A percentile compares a stretch with the other conserved stretches of the same genome.
Conservation (phyloP, 257 asterid species). For the Nicotiana otophora region DNA sequence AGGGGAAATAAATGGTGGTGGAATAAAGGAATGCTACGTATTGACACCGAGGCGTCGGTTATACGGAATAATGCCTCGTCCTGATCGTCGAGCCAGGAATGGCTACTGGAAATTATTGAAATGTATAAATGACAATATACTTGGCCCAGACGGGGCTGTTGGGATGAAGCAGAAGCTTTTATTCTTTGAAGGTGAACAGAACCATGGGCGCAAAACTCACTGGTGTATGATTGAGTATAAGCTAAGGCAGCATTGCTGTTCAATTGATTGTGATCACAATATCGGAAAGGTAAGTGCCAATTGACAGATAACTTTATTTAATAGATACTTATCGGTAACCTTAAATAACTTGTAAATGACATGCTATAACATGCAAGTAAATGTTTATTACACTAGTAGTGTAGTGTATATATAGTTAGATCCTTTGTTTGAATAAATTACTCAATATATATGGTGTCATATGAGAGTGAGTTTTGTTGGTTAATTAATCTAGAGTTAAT, state of each 20-base stretch:
- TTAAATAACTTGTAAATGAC: too few species aligned
- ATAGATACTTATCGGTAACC: too few species aligned
- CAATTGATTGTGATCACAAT: neutral
- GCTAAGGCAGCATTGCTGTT: neutral
- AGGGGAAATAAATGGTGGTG: neutral
- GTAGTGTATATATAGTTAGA: too few species aligned
- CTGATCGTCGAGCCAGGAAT: neutral
- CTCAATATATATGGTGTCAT: too few species aligned
- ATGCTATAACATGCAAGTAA: too few species aligned
- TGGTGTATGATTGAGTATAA: neutral
- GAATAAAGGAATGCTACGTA: neutral
- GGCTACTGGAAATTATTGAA: neutral
- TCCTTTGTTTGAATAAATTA: too few species aligned
- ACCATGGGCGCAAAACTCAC: neutral
- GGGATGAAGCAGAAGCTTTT: neutral
- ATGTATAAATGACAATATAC: neutral
- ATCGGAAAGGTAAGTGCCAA: neutral
- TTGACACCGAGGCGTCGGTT: neutral
- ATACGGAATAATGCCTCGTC: neutral
- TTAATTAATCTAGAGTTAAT: too few species aligned
- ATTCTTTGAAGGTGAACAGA: neutral
- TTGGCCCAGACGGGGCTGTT: neutral
- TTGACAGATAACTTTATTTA: too few species aligned
- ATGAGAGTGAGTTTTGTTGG: too few species aligned
- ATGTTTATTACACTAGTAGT: too few species aligned